Base-by-base conservation (phyloP, 805 yeast species). In the Yarrowia osloensis region DNA sequence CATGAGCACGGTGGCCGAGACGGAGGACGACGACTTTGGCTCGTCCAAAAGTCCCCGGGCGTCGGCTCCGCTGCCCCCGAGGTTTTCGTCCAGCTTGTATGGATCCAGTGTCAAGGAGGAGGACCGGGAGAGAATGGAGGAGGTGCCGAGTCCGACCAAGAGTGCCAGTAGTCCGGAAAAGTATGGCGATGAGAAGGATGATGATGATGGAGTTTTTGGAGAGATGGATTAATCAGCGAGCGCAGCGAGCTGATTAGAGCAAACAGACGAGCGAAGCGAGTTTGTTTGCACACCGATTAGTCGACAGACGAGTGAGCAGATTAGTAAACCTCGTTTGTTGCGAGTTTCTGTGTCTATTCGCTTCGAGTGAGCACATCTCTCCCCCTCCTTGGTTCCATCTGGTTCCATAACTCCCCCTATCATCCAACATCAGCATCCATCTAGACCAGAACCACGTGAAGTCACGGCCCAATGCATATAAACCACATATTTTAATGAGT, bases 181-280 rank as follows among this genome's bases (percentile, higher is more conserved):
- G 54, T 61, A 61, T 33, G 54, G 54, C 3, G 66, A 61, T 26
- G 66, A 61, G 54, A 44, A 44, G 54, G 66, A 61, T 4, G 66
- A 61, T 22, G 66, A 61, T n/a, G 54, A 61, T 33, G 66, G 66
- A 4, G 66, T 61, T 29, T 61, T 61, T 31, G 66, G 66, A 31
- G 63, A 57, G 37, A 57, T 57, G 63, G 63, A 57, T 5, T 35
- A 21, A 17, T 12, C 28, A 21, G 26, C 17, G 42, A 13, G 28
- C 17, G 15, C 13, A 39, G n/a, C n/a, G n/a, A n/a, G n/a, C n/a
- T n/a, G n/a, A n/a, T n/a, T n/a, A n/a, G n/a, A n/a, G n/a, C n/a
- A n/a, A n/a, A n/a, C 13, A 9, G 15, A 8, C n/a, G 49, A 44
- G 29, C 29, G 49, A 3, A 44, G 49, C 49, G 49, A 44, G 26